Percentiles rank a stretch among this genome's conserved stretches.
These are phyloP conservation scores for Cladophialophora chaetospira DNA, from an alignment of 2,329 filamentous ascomycete species.

Conservation along the genomic window DNA sequence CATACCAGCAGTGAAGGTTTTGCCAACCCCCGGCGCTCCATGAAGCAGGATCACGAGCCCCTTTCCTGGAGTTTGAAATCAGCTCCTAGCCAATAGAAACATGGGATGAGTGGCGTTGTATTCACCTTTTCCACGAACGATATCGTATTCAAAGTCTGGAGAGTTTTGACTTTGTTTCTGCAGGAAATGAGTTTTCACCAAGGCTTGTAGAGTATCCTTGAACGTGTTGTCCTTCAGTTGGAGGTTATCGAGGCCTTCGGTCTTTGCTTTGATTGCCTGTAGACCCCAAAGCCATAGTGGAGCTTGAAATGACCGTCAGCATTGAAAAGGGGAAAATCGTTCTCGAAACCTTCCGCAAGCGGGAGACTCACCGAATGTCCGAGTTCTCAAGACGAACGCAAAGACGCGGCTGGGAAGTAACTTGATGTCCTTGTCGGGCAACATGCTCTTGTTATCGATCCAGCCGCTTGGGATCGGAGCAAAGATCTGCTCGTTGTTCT, in stretches of 20 bases:
- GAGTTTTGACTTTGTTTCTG: conserved; percentile 5
- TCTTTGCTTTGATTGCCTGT: conserved; percentile 10
- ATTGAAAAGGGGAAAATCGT: no score
- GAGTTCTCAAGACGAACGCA: conserved; percentile 15
- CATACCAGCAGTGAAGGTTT: conserved; percentile 56
- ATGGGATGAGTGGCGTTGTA: no score
- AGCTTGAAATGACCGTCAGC: no score
- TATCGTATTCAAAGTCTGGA: conserved; percentile 14
- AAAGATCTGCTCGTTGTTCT: conserved; percentile 16
- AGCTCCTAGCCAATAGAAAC: no score
- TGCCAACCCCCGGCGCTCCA: conserved; percentile 56
- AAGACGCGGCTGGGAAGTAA: conserved; percentile 15
- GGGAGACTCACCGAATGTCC: no score
- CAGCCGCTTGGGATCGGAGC: conserved; percentile 13
- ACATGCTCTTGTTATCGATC: conserved; percentile 9
- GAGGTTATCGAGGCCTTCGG: conserved; percentile 16
- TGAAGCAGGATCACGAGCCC: conserved; percentile 51
- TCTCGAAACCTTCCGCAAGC: no score
- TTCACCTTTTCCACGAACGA: conserved; percentile 10
- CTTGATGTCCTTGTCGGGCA: conserved; percentile 16
- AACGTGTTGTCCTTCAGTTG: conserved; percentile 14
- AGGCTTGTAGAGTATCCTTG: conserved; percentile 19
- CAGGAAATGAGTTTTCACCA: conserved; percentile 23
- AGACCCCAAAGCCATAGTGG: conserved; percentile 10
- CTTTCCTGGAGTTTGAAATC: no score